Evolutionary conservation across 2,329 filamentous ascomycete species (phyloP).

Genomic region (Pseudogymnoascus sp.): DNA sequence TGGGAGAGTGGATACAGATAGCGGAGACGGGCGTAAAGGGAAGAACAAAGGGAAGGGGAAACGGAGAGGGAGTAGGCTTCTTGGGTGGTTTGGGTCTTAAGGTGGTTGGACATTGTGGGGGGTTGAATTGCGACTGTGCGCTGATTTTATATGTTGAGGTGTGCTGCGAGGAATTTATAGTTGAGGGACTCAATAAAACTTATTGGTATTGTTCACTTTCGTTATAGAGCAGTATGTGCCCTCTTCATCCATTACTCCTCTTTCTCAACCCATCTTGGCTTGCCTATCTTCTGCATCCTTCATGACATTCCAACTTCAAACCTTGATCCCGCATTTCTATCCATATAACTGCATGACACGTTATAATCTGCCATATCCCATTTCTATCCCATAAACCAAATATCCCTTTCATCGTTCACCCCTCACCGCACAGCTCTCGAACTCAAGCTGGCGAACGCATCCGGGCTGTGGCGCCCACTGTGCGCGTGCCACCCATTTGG

Average conservation of each 20-base stretch:
- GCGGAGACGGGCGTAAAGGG: background rate
- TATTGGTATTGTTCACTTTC: background rate
- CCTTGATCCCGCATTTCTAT: background rate
- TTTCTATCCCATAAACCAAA: background rate
- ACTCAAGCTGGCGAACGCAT: slow-evolving; percentile 64
- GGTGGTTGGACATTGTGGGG: background rate
- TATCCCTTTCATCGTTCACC: background rate
- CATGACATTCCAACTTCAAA: background rate
- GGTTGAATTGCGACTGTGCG: background rate
- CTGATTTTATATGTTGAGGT: background rate
- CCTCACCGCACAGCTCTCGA: slow-evolving; percentile 20
- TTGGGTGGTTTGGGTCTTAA: background rate
- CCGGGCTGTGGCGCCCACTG: slow-evolving; percentile 67
- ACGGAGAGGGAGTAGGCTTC: background rate
- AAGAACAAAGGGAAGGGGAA: background rate
- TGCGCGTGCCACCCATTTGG: slow-evolving; percentile 47
- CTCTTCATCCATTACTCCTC: background rate
- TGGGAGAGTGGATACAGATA: background rate
- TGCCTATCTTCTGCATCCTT: background rate
- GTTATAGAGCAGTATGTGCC: background rate
- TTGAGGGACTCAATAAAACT: background rate
- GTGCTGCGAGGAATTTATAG: background rate
- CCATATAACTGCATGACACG: background rate
- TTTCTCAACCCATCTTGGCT: background rate
- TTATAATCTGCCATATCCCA: background rate